These are phyloP conservation scores for Moricandia arvensis DNA, from an alignment of 345 rosid genomes.

Conservation along the genomic window DNA sequence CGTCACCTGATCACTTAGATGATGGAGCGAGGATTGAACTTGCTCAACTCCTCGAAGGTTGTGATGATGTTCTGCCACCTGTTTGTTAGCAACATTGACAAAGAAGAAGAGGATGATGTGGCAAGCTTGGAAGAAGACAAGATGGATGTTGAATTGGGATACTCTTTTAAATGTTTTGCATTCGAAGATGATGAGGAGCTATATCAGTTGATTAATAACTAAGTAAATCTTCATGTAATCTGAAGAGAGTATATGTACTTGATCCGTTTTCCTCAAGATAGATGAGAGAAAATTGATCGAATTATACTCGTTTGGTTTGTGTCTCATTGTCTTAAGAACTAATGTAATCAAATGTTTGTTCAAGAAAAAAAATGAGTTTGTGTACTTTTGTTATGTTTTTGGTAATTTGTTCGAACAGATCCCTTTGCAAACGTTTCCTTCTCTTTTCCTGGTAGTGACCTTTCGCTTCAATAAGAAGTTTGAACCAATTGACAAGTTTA, in stretches of 20 bases:
- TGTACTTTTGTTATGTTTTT: background rate
- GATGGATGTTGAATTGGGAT: too few relatives aligned
- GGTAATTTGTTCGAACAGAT: background rate
- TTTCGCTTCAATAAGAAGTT: too few relatives aligned
- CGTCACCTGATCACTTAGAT: too few relatives aligned
- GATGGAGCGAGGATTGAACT: too few relatives aligned
- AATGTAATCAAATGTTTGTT: background rate
- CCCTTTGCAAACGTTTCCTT: background rate
- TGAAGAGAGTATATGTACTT: background rate
- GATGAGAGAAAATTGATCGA: background rate
- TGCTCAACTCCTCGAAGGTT: too few relatives aligned
- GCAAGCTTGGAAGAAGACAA: background rate
- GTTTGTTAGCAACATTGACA: too few relatives aligned
- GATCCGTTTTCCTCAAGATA: background rate
- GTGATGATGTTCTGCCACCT: too few relatives aligned
- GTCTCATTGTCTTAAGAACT: background rate
- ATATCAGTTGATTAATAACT: background rate
- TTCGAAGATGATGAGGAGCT: background rate
- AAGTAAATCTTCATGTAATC: too few relatives aligned
- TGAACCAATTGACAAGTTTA: too few relatives aligned
- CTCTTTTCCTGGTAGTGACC: too few relatives aligned
- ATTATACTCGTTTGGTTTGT: background rate
- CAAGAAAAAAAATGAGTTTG: background rate
- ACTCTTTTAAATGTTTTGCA: background rate
- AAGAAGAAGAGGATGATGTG: too few relatives aligned